Evolutionary conservation across 352 stramenopile genomes (phyloP), one percentile per base, ranked within the genome.

Genomic region (Stramenopiles sp.): DNA sequence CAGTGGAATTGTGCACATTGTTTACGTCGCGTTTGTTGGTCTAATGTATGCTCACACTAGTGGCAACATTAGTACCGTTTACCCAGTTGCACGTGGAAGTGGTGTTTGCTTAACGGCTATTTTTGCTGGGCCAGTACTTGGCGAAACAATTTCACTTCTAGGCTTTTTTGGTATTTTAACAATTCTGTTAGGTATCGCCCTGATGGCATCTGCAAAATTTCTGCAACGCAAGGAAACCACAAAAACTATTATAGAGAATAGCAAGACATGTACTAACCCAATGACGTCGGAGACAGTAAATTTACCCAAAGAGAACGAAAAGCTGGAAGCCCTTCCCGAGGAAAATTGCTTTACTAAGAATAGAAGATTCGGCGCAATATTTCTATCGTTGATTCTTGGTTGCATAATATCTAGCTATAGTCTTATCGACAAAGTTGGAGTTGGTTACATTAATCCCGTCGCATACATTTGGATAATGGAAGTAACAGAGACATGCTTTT

Each of bases 391-490:
- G 8, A 31, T 78, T 31, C 31, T 31, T 33, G 71, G 71, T 33
- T 33, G 30, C 8, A 78, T 78, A 33, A 78, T 78, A 33, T 33
- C 30, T 78, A 33, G 30, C 22, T 78, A 78, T 78, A 33, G 30
- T 14, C 4, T 78, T 33, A 33, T 78, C 8, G 71, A 78, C 14
- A 78, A 78, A 33, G 31, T 78, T 33, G 71, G 71, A 4, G 71
- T 78, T 33, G 71, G 71, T 4, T 78, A 33, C 30, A 78, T 78
- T 31, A 78, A 78, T 14, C 71, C 71, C 30, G 31, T 78, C 14
- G 8, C 30, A 33, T 78, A 33, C 14, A 33, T 78, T 31, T 78
- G 71, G 71, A 33, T 31, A 33, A 33, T 78, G 30, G 71, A 33
- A 14, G 71, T 78, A 33, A 78, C 31, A 33, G 71, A 78, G 31